Percentiles rank a stretch among this genome's conserved stretches.
These are phyloP conservation scores for Dunaliella salina DNA, from an alignment of 163 green algal species.

Conservation along the genomic window DNA sequence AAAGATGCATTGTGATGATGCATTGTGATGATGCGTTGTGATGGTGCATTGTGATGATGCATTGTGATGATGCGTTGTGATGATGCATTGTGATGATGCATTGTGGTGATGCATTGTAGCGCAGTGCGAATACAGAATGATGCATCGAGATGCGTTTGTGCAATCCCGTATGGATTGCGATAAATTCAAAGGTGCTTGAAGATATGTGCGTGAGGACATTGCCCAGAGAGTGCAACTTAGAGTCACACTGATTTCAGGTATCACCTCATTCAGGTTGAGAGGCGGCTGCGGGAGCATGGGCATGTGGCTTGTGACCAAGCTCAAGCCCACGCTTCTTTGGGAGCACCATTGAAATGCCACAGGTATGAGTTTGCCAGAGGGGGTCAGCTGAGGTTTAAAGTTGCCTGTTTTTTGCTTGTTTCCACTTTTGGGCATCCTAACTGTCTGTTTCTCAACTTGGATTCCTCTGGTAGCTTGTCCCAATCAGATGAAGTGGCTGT, in stretches of 20 bases:
- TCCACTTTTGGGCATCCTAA: not conserved
- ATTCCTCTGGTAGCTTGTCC: not conserved
- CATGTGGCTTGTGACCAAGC: constrained; percentile 19
- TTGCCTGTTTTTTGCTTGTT: not conserved
- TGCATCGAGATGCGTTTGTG: not conserved
- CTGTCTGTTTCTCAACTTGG: not conserved
- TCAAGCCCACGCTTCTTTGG: constrained; percentile 43
- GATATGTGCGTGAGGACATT: not conserved
- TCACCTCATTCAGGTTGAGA: not conserved
- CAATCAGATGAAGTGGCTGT: too few species aligned
- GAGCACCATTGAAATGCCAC: constrained; percentile 53
- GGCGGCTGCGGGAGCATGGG: constrained; percentile 20
- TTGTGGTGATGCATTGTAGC: too few species aligned
- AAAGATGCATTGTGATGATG: too few species aligned
- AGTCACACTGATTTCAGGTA: not conserved
- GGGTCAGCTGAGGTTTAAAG: not conserved
- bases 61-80: too few species aligned
- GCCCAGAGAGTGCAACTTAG: not conserved
- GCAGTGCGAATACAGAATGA: not conserved
- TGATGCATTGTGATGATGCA: too few species aligned
- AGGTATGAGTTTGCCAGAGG: not conserved
- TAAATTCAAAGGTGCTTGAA: not conserved
- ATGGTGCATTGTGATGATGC: too few species aligned
- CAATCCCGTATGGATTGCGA: not conserved
- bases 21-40: too few species aligned